phyloP scores from a whole-genome alignment of 345 rosid genomes.

The Melaleuca alternifolia region DNA sequence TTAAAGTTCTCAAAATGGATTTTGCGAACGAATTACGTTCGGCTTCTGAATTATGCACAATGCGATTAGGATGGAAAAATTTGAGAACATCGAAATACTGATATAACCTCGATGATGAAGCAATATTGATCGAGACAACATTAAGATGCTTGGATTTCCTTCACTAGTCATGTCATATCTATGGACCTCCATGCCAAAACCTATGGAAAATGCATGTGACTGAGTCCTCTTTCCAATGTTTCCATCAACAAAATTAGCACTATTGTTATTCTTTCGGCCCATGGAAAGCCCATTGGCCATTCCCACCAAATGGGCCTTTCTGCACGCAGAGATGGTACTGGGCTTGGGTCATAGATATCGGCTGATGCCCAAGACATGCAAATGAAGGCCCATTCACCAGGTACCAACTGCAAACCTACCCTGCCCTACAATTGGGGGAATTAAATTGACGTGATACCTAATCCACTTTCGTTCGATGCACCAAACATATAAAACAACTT shows the following conservation, averaged over 20 bases:
- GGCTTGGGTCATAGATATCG: neutral
- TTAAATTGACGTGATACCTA: neutral
- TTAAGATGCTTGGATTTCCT: neutral
- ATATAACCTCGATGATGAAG: neutral
- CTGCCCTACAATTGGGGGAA: neutral
- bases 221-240: neutral
- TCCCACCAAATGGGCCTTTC: neutral
- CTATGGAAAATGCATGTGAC: neutral
- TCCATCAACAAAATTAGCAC: neutral
- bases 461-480: neutral
- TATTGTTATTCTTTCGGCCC: neutral
- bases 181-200: neutral
- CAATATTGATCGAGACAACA: neutral
- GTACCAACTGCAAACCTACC: neutral
- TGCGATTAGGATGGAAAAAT: neutral
- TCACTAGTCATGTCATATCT: neutral
- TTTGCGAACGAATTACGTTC: too few relatives aligned
- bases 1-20: too few relatives aligned
- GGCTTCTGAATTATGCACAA: neutral
- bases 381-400: neutral
- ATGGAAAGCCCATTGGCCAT: neutral
- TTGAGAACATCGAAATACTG: neutral
- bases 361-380: neutral
- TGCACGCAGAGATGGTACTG: neutral
- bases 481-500: neutral